Evolutionary conservation across 1,284 basidiomycete genomes (phyloP).

Genomic region (Neonothopanus nambi): DNA sequence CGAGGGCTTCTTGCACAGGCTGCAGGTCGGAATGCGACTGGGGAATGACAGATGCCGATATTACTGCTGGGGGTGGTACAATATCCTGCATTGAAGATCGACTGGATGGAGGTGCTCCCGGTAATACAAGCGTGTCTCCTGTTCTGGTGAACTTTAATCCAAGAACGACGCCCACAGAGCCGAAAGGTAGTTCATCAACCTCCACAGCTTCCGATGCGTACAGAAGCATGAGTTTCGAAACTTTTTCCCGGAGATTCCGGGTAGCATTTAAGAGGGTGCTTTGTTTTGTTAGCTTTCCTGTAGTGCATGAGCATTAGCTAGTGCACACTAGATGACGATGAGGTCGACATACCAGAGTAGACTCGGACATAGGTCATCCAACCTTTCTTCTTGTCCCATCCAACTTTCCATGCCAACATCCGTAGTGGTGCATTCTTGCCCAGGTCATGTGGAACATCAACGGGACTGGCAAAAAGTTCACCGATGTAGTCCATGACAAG

Average conservation of each 20-base stretch:
- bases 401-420: slow-evolving; percentile 86
- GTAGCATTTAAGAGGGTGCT: slow-evolving; percentile 68
- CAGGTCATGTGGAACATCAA: slow-evolving; percentile 57
- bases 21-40: slow-evolving; percentile 79
- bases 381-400: slow-evolving; percentile 80
- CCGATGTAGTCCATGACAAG: slow-evolving; percentile 81
- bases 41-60: slow-evolving; percentile 79
- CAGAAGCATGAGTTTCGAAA: slow-evolving; percentile 77
- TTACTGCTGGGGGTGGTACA: slow-evolving; percentile 71
- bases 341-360: slow-evolving; percentile 67
- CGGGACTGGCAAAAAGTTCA: slow-evolving; percentile 77
- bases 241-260: slow-evolving; percentile 69
- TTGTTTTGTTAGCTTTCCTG: slow-evolving; percentile 70
- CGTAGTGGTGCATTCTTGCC: slow-evolving; percentile 52
- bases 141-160: slow-evolving; percentile 84
- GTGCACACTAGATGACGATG: background rate
- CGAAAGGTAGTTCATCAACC: slow-evolving; percentile 79
- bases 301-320: slow-evolving; percentile 4
- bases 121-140: slow-evolving; percentile 79
- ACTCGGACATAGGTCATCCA: slow-evolving; percentile 92
- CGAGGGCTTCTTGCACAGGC: slow-evolving; percentile 75
- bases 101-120: slow-evolving; percentile 35
- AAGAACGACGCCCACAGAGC: slow-evolving; percentile 83
- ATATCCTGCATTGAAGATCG: slow-evolving; percentile 62
- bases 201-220: slow-evolving; percentile 82